Conservation (phyloP, 805 yeast species). For the Pichia heedii region DNA sequence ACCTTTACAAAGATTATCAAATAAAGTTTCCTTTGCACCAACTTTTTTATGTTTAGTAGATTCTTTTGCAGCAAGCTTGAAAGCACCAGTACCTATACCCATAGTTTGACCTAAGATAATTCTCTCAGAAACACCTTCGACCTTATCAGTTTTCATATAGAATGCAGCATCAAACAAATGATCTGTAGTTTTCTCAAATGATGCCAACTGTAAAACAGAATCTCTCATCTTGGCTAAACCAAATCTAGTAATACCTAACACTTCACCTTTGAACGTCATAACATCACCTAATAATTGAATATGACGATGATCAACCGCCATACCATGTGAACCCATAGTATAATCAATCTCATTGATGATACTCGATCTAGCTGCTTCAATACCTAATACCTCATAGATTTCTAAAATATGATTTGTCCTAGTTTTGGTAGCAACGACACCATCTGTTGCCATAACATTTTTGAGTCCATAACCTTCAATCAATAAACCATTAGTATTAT, state of each 20-base stretch:
- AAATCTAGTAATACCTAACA: constrained; percentile 93
- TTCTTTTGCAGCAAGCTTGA: constrained; percentile 66
- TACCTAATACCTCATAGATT: constrained; percentile 82
- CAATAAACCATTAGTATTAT: constrained; percentile 77
- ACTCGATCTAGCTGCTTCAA: constrained; percentile 93
- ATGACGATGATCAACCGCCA: constrained; percentile 99
- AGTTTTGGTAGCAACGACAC: constrained; percentile 83
- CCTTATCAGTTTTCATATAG: constrained; percentile 90
- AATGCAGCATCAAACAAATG: constrained; percentile 97
- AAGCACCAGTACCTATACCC: constrained; percentile 96
- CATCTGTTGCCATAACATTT: constrained; percentile 96
- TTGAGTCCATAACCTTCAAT: constrained; percentile 97
- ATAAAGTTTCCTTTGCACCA: constrained; percentile 36
- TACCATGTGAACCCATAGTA: constrained; percentile 98
- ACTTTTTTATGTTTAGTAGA: constrained; percentile 24
- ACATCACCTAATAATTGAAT: constrained; percentile 96
- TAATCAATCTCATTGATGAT: constrained; percentile 92
- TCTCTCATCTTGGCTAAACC: constrained; percentile 98
- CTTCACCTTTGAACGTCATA: constrained; percentile 98
- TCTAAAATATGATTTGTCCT: constrained; percentile 89
- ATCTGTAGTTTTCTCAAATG: constrained; percentile 97
- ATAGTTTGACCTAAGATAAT: constrained; percentile 96
- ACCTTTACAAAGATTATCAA: constrained; percentile 34
- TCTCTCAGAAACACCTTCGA: constrained; percentile 97
- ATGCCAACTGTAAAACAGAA: constrained; percentile 91